Percentiles rank a stretch among this genome's conserved stretches.
Evolutionary conservation across 139 green algal species (phyloP).

Genomic region (Chlorella sp.): DNA sequence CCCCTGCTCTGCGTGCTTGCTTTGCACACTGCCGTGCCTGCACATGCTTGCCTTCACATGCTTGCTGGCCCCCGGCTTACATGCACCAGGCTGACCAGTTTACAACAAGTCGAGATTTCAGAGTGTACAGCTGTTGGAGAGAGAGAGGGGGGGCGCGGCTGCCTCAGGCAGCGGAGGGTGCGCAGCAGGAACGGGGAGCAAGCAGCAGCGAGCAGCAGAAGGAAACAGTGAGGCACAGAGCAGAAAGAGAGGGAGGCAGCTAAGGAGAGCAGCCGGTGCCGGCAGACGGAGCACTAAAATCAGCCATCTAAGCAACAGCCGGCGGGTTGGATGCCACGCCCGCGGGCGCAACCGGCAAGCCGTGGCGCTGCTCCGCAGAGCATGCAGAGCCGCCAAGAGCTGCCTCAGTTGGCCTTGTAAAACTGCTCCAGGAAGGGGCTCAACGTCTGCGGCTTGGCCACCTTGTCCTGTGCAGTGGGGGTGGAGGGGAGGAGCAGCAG

Average conservation of each 20-base stretch:
- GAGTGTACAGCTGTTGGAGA: too few species aligned
- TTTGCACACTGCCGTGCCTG: too few species aligned
- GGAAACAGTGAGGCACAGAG: neutral
- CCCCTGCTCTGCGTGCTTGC: too few species aligned
- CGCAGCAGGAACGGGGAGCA: neutral
- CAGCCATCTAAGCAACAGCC: neutral
- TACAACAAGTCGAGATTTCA: too few species aligned
- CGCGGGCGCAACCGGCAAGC: too few species aligned
- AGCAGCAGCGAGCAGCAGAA: neutral
- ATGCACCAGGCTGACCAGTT: too few species aligned
- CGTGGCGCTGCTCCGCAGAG: neutral
- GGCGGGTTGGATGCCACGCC: too few species aligned
- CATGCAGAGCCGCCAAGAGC: neutral
- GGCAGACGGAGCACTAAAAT: neutral
- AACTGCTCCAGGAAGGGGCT: constrained; percentile 55
- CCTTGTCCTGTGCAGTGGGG: neutral
- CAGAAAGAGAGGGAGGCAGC: neutral
- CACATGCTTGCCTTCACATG: too few species aligned
- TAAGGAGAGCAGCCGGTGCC: neutral
- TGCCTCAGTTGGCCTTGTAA: constrained; percentile 44
- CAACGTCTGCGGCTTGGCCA: constrained; percentile 8
- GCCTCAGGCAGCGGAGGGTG: constrained; percentile 5
- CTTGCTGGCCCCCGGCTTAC: too few species aligned
- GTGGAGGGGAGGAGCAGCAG: too few species aligned
- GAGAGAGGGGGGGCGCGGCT: neutral